Conservation (phyloP, 2,329 filamentous ascomycete genomes). For the Cyphellophora attinorum region DNA sequence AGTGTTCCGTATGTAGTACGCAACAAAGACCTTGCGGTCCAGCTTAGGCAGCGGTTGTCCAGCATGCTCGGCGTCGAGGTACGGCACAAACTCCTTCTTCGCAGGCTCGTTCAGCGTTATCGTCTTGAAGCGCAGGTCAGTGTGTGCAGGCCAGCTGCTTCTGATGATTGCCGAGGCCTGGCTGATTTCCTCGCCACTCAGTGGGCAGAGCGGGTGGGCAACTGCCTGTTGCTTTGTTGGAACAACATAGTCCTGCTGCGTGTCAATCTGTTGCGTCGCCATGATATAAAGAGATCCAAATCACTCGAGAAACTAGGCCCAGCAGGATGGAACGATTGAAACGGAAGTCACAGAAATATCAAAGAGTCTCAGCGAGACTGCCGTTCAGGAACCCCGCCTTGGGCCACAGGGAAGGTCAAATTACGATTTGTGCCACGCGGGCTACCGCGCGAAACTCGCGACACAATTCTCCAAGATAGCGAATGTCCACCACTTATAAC, state of each 20-base stretch:
- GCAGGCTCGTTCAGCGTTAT: conserved; percentile 57
- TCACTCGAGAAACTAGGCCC: no score
- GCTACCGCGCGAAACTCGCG: no score
- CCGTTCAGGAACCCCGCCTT: no score
- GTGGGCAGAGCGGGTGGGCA: conserved; percentile 21
- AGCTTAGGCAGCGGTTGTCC: conserved; percentile 39
- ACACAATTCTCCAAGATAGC: no score
- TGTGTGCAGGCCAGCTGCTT: conserved; percentile 19
- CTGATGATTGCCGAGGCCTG: conserved; percentile 18
- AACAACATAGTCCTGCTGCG: conserved; percentile 5
- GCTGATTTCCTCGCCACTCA: conserved; percentile 21
- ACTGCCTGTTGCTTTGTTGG: conserved; percentile 10
- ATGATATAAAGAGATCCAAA: no score
- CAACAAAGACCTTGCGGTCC: conserved; percentile 43
- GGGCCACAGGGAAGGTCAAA: no score
- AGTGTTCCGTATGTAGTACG: conserved; percentile 42
- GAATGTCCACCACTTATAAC: no score
- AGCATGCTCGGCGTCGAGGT: conserved; percentile 52
- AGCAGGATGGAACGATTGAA: no score
- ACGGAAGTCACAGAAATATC: no score
- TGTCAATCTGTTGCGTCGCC: no score
- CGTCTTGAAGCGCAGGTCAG: conserved; percentile 48
- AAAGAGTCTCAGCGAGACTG: no score
- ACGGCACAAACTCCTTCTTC: conserved; percentile 50
- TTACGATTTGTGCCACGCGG: no score